phyloP scores from a whole-genome alignment of 805 yeast genomes.

The Candida chauliodis region DNA sequence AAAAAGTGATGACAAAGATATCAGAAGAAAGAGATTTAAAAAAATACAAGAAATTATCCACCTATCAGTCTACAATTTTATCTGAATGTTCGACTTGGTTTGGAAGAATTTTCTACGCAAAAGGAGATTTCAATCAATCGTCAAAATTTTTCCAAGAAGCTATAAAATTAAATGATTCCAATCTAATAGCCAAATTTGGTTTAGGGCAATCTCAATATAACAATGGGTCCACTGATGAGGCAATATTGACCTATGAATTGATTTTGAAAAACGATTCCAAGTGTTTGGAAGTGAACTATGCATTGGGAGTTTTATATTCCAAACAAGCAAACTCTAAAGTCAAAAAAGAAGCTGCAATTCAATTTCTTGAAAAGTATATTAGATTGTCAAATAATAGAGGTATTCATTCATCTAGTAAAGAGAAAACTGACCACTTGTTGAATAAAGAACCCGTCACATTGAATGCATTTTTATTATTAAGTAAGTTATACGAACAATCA shows the following conservation, averaged over 20 bases:
- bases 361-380: conserved; percentile 66
- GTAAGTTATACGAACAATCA: conserved; percentile 61
- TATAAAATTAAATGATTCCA: conserved; percentile 57
- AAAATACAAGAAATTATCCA: conserved; percentile 19
- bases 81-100: conserved; percentile 64
- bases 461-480: conserved; percentile 65
- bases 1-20: conserved; percentile 38
- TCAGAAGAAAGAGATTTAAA: conserved; percentile 16
- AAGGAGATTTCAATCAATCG: conserved; percentile 62
- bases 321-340: conserved; percentile 35
- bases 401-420: conserved; percentile 20
- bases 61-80: conserved; percentile 27
- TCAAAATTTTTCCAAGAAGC: conserved; percentile 73
- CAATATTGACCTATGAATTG: conserved; percentile 79
- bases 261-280: conserved; percentile 63
- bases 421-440: conserved; percentile 18
- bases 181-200: conserved; percentile 72
- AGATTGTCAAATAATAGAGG: conserved; percentile 53
- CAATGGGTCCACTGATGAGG: conserved; percentile 75
- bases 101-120: conserved; percentile 69
- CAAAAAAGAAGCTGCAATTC: conserved; percentile 53
- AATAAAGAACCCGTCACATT: conserved; percentile 54
- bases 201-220: conserved; percentile 79
- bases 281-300: conserved; percentile 68
- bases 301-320: conserved; percentile 74